Evolutionary conservation across 176 grass and related monocot species (phyloP).

Genomic region (Carex pumila): DNA sequence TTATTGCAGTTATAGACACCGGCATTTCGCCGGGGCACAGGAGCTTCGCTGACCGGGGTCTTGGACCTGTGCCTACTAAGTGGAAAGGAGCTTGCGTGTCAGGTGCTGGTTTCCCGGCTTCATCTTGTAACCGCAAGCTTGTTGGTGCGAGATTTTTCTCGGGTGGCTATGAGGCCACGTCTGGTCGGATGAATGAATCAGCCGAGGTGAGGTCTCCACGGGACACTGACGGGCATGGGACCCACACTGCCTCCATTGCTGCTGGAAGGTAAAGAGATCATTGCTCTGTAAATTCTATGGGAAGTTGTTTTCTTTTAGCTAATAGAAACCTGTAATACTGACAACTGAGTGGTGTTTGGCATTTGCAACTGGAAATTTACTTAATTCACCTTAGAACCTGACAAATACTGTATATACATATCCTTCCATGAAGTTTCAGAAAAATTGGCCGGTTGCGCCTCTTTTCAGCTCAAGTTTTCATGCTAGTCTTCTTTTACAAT

Average conservation of each 20-base stretch:
- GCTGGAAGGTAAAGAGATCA: constrained; percentile 32
- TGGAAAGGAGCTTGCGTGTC: constrained; percentile 63
- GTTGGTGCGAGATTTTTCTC: constrained; percentile 78
- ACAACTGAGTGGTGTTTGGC: not conserved
- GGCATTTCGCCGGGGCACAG: constrained; percentile 66
- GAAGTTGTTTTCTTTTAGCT: not conserved
- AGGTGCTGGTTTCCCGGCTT: constrained; percentile 44
- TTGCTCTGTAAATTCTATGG: not conserved
- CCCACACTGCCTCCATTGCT: constrained; percentile 85
- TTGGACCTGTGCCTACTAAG: constrained; percentile 39
- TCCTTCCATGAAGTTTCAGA: not conserved
- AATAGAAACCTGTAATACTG: not conserved
- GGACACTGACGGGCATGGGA: constrained; percentile 79
- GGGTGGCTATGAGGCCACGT: constrained; percentile 68
- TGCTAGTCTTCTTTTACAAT: not conserved
- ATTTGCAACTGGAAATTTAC: not conserved
- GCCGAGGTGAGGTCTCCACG: constrained; percentile 70
- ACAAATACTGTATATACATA: not conserved
- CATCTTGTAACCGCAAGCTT: constrained; percentile 84
- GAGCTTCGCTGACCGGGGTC: constrained; percentile 61
- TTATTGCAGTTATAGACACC: constrained; percentile 73
- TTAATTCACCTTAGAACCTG: not conserved
- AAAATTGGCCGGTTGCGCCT: not conserved
- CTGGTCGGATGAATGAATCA: constrained; percentile 77
- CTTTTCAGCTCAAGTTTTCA: not conserved